Evolutionary conservation across 306 rosid genomes (phyloP), one percentile per base, ranked within the genome.

Genomic region (Prunus mume): DNA sequence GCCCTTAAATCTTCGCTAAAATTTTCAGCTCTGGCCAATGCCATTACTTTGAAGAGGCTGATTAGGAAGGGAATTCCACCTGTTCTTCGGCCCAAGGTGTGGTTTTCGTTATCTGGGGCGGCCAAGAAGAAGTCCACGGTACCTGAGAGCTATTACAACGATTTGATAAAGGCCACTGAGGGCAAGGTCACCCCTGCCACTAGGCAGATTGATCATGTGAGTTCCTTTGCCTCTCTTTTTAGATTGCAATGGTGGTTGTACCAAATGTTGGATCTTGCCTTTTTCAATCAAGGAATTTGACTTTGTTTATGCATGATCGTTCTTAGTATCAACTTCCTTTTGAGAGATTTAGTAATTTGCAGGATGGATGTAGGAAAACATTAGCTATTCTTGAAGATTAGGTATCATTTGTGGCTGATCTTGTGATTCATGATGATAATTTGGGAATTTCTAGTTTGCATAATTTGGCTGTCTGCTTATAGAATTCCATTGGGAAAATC

Each of bases 101-200:
- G 99, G 99, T 92, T 96, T 85, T 88, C 97, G 0, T 78, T 96
- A 41, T 96, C 99, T 2, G 99, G 99, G 52, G 99, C 99, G 0
- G 97, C 98, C 6, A 96, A 96, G 96, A 96, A 96, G 90, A 92
- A 91, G 84, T 96, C 99, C 68, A 96, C 98, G 0, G 99, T 86
- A 45, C 99, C 99, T 15, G 99, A 96, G 43, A 96, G 99, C 82
- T 96, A 96, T 81, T 96, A 91, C 86, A 87, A 86, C 84, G 99
- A 96, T 80, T 73, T 96, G 81, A 75, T 83, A 1, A 91, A 85
- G 78, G 99, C 99, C 0, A 96, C 93, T 17, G 98, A 92, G 20
- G 97, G 93, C 75, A 96, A 89, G 86, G 93, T 96, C 85, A 96
- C 99, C 12, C 88, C 99, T 52, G 99, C 99, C 47, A 96, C 99